A percentile compares a stretch with the other conserved stretches of the same genome.
Conservation (phyloP, 352 stramenopile genomes). For the Phytophthora citricola region DNA sequence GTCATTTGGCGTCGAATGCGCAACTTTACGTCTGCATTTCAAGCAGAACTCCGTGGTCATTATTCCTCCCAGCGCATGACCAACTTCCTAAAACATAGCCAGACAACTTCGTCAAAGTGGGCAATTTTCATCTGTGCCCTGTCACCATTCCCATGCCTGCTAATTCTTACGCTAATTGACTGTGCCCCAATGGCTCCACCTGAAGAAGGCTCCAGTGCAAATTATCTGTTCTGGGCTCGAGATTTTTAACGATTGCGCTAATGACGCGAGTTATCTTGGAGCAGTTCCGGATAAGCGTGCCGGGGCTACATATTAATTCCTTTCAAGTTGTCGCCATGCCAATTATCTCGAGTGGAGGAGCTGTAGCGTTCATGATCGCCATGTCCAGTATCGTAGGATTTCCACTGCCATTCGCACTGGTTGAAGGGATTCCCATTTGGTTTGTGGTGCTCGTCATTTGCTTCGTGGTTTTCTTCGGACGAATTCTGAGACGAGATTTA, state of each 20-base stretch:
- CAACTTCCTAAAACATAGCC: constrained; percentile 10
- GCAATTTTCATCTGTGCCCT: constrained; percentile 13
- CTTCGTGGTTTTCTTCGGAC: constrained; percentile 14
- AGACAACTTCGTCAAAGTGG: background rate
- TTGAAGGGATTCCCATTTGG: constrained; percentile 7
- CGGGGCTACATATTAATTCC: background rate
- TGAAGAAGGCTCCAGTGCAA: constrained; percentile 26
- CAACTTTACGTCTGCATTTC: constrained; percentile 2
- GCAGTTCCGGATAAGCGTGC: constrained; percentile 7
- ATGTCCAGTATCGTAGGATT: constrained; percentile 10
- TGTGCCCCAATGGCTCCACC: constrained; percentile 23
- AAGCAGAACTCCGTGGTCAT: constrained; percentile 49
- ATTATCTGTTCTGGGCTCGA: constrained; percentile 41
- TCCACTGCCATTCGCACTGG: constrained; percentile 7
- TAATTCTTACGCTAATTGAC: constrained; percentile 36
- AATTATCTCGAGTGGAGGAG: constrained; percentile 9
- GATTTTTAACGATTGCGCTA: constrained; percentile 11
- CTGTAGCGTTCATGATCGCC: background rate
- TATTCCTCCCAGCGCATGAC: constrained; percentile 24
- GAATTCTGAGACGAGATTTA: constrained; percentile 5
- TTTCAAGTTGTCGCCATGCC: constrained; percentile 11
- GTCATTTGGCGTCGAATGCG: constrained; percentile 3
- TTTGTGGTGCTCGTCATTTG: constrained; percentile 8
- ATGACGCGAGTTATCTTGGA: constrained; percentile 13
- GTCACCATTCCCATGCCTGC: constrained; percentile 36